These are phyloP conservation scores for Oehlia diaphana DNA, from an alignment of 192 early-diverging fungal genomes.

Conservation along the genomic window DNA sequence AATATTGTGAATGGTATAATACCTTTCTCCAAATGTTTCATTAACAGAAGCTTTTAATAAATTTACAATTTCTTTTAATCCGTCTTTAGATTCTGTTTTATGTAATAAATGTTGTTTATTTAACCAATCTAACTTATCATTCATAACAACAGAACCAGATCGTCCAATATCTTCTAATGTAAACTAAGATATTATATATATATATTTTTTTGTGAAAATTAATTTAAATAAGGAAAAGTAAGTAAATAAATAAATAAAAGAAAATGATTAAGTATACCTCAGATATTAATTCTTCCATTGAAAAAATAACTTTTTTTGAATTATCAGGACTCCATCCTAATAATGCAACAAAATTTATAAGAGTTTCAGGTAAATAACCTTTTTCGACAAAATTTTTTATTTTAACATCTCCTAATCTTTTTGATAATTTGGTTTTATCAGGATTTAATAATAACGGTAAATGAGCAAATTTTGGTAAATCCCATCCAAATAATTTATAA, in stretches of 20 bases:
- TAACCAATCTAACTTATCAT: conserved; percentile 71
- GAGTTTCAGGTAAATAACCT: conserved; percentile 81
- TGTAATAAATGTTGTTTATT: conserved; percentile 68
- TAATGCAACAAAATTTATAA: conserved; percentile 86
- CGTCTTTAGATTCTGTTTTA: conserved; percentile 43
- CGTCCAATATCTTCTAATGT: conserved; percentile 59
- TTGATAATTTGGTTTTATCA: conserved; percentile 87
- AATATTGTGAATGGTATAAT: neutral
- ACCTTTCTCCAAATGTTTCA: conserved; percentile 31
- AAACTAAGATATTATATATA: conserved; percentile 40
- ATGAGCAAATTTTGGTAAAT: conserved; percentile 77
- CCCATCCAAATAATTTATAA: conserved; percentile 82
- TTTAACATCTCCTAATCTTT: conserved; percentile 82
- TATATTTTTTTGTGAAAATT: conserved; percentile 4
- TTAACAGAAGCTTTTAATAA: conserved; percentile 39
- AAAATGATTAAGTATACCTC: conserved; percentile 39
- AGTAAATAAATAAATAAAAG: neutral
- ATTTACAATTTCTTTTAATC: conserved; percentile 42
- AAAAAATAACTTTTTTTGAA: conserved; percentile 61
- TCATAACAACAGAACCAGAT: conserved; percentile 61
- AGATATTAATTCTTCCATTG: conserved; percentile 57
- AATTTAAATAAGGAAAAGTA: neutral
- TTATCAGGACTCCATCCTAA: conserved; percentile 75
- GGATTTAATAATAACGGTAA: conserved; percentile 84
- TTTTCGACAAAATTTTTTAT: conserved; percentile 66